phyloP scores from a whole-genome alignment of 331 rosid genomes.

The Rhamnella rubrinervis region DNA sequence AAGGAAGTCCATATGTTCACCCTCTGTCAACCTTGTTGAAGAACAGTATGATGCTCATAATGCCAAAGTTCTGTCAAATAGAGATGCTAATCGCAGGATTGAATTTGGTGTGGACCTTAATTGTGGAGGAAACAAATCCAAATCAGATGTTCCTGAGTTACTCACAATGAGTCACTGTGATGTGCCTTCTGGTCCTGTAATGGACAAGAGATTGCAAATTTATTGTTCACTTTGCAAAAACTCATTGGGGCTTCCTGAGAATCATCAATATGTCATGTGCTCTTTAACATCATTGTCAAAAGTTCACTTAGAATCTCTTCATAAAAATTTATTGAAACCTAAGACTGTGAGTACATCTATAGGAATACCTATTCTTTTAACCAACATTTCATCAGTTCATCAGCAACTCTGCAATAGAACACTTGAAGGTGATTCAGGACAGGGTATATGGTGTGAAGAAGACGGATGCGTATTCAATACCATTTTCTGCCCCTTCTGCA shows the following conservation, averaged over 20 bases:
- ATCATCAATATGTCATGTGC: constrained; percentile 55
- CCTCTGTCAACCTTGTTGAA: constrained; percentile 38
- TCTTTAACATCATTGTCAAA: constrained; percentile 50
- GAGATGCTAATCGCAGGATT: constrained; percentile 41
- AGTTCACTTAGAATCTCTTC: constrained; percentile 56
- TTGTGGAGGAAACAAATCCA: constrained; percentile 17
- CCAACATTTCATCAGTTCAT: constrained; percentile 58
- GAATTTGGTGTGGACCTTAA: constrained; percentile 37
- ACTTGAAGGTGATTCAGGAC: constrained; percentile 35
- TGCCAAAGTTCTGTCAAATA: constrained; percentile 36
- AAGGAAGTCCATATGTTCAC: constrained; percentile 48
- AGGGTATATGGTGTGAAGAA: constrained; percentile 73
- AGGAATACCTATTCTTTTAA: constrained; percentile 51
- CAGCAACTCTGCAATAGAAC: constrained; percentile 42
- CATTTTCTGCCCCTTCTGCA: constrained; percentile 82
- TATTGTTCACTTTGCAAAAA: constrained; percentile 75
- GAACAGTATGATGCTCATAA: constrained; percentile 39
- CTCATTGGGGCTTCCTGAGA: constrained; percentile 75
- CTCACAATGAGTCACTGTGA: constrained; percentile 21
- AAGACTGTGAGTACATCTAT: constrained; percentile 22
- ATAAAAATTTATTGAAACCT: constrained; percentile 33
- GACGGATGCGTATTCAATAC: constrained; percentile 84
- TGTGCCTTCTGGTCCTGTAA: constrained; percentile 35
- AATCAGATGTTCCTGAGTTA: constrained; percentile 35
- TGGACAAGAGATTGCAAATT: constrained; percentile 50